phyloP scores from a whole-genome alignment of 2,329 filamentous ascomycete species.

The Calonectria pseudoturangicola region DNA sequence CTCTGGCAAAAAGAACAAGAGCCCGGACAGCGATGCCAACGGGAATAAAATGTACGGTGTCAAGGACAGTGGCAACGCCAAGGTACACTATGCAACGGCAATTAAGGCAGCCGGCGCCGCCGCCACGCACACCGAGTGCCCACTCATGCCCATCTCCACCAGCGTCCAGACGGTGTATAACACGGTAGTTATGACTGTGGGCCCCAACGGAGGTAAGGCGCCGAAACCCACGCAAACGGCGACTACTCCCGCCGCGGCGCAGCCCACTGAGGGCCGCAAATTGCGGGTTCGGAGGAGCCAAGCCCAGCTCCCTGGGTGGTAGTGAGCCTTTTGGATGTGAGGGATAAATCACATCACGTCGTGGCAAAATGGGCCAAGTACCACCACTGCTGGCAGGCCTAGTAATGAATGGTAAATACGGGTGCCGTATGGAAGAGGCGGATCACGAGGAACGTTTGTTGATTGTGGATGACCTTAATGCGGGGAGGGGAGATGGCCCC shows the following conservation, averaged over 20 bases:
- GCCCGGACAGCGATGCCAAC: neutral
- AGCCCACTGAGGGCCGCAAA: constrained; percentile 19
- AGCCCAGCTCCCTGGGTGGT: constrained; percentile 40
- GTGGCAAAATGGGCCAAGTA: neutral
- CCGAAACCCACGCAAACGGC: constrained; percentile 37
- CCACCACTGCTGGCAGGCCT: neutral
- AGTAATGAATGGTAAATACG: neutral
- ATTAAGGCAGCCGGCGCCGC: constrained; percentile 19
- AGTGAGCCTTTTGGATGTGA: constrained; percentile 31
- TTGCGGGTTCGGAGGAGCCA: constrained; percentile 38
- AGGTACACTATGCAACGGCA: constrained; percentile 27
- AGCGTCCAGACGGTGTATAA: constrained; percentile 60
- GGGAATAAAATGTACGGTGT: no score
- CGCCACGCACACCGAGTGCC: constrained; percentile 48
- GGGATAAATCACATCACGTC: neutral
- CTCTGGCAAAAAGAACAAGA: neutral
- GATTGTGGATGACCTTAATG: constrained; percentile 12
- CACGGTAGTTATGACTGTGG: constrained; percentile 59
- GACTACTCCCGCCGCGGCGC: constrained; percentile 17
- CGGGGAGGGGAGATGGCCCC: constrained; percentile 1
- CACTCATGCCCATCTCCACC: constrained; percentile 52
- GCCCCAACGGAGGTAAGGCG: constrained; percentile 24
- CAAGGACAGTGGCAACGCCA: neutral
- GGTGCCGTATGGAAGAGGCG: neutral
- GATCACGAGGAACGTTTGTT: neutral